Conservation (phyloP, 352 stramenopile genomes). For the Phytophthora lateralis region DNA sequence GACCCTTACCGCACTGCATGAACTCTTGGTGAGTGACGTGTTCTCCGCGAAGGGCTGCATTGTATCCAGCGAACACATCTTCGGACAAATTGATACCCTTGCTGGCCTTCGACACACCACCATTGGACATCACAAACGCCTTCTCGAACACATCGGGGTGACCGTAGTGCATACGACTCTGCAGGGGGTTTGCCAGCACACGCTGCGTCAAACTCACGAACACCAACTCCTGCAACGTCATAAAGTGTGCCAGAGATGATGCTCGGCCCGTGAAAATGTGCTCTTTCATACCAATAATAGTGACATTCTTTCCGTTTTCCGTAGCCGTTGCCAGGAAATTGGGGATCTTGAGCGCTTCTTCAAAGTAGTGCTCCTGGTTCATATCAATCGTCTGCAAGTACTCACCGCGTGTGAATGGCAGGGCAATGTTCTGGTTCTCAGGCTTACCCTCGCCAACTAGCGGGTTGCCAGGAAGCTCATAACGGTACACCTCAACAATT, state of each 20-base stretch:
- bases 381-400: constrained; percentile 92
- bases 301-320: constrained; percentile 63
- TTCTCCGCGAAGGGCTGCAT: constrained; percentile 76
- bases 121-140: constrained; percentile 85
- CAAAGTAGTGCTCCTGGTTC: constrained; percentile 92
- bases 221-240: constrained; percentile 88
- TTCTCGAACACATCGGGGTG: constrained; percentile 91
- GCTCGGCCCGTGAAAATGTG: constrained; percentile 89
- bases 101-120: constrained; percentile 86
- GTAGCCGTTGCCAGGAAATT: constrained; percentile 87
- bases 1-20: constrained; percentile 88
- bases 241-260: constrained; percentile 86
- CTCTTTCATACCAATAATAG: constrained; percentile 90
- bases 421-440: constrained; percentile 88
- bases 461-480: constrained; percentile 83
- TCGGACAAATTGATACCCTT: constrained; percentile 91
- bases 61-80: constrained; percentile 91
- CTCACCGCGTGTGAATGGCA: constrained; percentile 87
- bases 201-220: constrained; percentile 89
- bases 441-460: constrained; percentile 87
- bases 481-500: constrained; percentile 89
- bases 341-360: constrained; percentile 90
- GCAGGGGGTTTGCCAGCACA: constrained; percentile 77
- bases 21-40: constrained; percentile 86
- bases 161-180: constrained; percentile 87